Evolutionary conservation across 768 basidiomycete genomes (phyloP).

Genomic region (Kwoniella dendrophila): DNA sequence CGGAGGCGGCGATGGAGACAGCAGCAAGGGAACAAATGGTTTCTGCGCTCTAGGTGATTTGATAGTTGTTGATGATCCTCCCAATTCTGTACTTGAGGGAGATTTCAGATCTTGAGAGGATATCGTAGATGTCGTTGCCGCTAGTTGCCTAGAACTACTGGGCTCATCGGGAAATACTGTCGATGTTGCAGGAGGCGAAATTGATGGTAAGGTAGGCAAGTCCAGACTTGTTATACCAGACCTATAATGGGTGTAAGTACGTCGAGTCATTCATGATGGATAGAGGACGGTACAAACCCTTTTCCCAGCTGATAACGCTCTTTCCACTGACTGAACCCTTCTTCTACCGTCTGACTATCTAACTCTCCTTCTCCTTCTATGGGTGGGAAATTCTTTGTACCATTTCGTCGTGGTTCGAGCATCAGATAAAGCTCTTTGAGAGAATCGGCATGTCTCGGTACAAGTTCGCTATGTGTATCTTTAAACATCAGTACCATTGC

Average conservation of each 20-base stretch:
- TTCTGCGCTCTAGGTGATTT: background rate
- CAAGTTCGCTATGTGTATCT: constrained; percentile 18
- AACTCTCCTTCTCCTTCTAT: constrained; percentile 33
- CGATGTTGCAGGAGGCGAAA: constrained; percentile 38
- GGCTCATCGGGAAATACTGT: constrained; percentile 45
- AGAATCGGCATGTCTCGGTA: constrained; percentile 31
- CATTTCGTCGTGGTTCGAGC: constrained; percentile 16
- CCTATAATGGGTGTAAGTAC: background rate
- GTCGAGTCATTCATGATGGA: constrained; percentile 1
- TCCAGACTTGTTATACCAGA: constrained; percentile 25
- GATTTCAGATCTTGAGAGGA: background rate
- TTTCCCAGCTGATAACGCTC: constrained; percentile 42
- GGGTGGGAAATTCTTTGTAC: constrained; percentile 28
- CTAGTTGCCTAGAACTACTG: background rate
- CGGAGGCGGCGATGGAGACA: constrained; percentile 6
- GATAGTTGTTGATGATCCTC: background rate
- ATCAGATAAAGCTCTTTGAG: constrained; percentile 32
- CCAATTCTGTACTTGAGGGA: background rate
- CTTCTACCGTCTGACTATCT: constrained; percentile 16
- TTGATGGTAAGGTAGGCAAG: constrained; percentile 36
- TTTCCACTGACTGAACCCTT: constrained; percentile 38
- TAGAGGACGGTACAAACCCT: constrained; percentile 29
- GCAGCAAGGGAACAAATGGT: background rate
- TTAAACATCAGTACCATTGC: constrained; percentile 10
- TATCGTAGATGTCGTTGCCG: constrained; percentile 16